Percentiles rank a stretch among this genome's conserved stretches.
These are phyloP conservation scores for Poterioochromonas sp. DNA, from an alignment of 352 stramenopile genomes.

Conservation along the genomic window DNA sequence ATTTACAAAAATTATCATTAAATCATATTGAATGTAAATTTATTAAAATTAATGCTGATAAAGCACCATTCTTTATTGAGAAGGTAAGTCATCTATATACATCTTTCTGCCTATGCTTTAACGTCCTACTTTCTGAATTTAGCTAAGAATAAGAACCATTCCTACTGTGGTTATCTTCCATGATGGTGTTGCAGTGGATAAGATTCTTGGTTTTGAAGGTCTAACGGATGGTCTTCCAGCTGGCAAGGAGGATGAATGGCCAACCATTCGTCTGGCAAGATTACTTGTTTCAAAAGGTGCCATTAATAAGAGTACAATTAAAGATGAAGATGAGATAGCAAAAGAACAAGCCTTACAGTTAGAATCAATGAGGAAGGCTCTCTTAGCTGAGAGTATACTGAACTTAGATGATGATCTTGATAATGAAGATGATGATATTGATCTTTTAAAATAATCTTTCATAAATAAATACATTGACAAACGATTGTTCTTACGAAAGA, in stretches of 20 bases:
- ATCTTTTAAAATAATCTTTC: no score
- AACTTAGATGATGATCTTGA: no score
- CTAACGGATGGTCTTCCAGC: not conserved
- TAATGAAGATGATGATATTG: no score
- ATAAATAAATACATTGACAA: no score
- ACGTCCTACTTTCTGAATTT: not conserved
- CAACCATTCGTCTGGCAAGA: not conserved
- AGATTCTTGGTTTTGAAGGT: slow-evolving; percentile 41
- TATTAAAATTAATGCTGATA: slow-evolving; percentile 66
- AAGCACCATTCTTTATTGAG: slow-evolving; percentile 44
- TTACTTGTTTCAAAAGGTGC: not conserved
- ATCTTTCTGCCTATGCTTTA: not conserved
- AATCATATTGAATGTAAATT: slow-evolving; percentile 70
- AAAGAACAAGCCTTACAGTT: no score
- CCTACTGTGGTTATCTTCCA: slow-evolving; percentile 43
- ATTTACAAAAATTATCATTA: slow-evolving; percentile 55
- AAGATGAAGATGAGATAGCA: not conserved
- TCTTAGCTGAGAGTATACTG: no score
- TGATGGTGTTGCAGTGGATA: slow-evolving; percentile 39
- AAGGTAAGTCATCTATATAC: slow-evolving; percentile 23
- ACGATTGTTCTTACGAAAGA: no score
- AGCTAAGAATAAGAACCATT: slow-evolving; percentile 37
- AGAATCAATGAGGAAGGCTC: no score
- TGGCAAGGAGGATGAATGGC: slow-evolving; percentile 29
- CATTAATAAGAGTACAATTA: slow-evolving; percentile 6